These are phyloP conservation scores for Ophiocordyceps sinensis DNA, from an alignment of 2,329 filamentous ascomycete species.

Conservation along the genomic window DNA sequence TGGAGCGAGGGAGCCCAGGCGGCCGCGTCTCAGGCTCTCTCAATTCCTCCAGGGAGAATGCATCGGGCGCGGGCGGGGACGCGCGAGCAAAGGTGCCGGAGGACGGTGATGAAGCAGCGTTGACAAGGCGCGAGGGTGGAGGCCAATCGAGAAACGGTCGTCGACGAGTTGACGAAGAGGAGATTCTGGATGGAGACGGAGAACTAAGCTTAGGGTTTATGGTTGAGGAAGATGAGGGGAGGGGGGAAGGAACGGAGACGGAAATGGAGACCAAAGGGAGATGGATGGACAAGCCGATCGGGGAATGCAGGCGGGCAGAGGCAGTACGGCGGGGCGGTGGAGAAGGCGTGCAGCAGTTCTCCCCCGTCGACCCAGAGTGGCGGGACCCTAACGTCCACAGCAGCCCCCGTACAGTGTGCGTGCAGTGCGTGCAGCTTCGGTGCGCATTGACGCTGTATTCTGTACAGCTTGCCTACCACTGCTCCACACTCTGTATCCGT, in stretches of 20 bases:
- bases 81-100: not conserved
- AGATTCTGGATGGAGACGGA: not conserved
- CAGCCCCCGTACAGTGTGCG: not conserved
- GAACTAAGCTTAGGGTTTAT: not conserved
- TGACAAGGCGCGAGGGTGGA: not conserved
- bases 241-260: not conserved
- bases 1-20: not conserved
- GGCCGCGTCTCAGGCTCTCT: slow-evolving; percentile 6
- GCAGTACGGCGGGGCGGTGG: not conserved
- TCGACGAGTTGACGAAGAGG: not conserved
- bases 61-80: slow-evolving; percentile 5
- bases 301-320: not conserved
- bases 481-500: too few relatives aligned
- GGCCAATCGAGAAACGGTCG: not conserved
- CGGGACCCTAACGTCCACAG: not conserved
- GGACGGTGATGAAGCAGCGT: not conserved
- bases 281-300: not conserved
- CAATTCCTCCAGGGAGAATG: slow-evolving; percentile 4
- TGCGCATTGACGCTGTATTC: too few relatives aligned
- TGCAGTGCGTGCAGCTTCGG: too few relatives aligned
- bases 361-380: not conserved
- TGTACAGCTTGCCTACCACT: too few relatives aligned
- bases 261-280: not conserved
- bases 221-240: not conserved
- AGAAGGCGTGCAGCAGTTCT: not conserved